phyloP scores from a whole-genome alignment of 371 early-diverging fungal species.

The Coemansia linderi region DNA sequence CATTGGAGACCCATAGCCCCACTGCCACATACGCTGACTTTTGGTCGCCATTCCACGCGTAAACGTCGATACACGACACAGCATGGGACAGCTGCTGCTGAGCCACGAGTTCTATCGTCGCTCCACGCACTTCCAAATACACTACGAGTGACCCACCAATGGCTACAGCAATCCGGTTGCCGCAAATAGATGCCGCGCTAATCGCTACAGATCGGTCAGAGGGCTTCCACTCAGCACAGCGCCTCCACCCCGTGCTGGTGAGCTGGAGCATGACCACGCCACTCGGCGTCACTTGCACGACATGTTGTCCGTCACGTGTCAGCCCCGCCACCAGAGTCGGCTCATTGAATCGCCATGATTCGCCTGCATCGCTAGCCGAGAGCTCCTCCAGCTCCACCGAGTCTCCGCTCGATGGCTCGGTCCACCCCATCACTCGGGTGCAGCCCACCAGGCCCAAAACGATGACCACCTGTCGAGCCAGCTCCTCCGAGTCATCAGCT shows the following conservation, averaged over 20 bases:
- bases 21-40: conserved; percentile 64
- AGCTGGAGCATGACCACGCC: conserved; percentile 58
- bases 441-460: conserved; percentile 56
- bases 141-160: conserved; percentile 60
- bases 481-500: conserved; percentile 13
- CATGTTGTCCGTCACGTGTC: conserved; percentile 48
- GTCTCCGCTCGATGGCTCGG: conserved; percentile 49
- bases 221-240: conserved; percentile 35
- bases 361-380: background rate
- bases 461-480: conserved; percentile 35
- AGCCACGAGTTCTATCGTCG: conserved; percentile 56
- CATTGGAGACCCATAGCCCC: conserved; percentile 75
- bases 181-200: conserved; percentile 58
- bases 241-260: conserved; percentile 32
- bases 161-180: conserved; percentile 62
- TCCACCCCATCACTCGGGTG: conserved; percentile 58
- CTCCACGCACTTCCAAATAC: conserved; percentile 61
- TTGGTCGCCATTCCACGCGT: conserved; percentile 36
- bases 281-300: conserved; percentile 66
- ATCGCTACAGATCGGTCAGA: conserved; percentile 15
- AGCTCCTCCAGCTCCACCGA: conserved; percentile 57
- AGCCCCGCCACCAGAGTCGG: conserved; percentile 57
- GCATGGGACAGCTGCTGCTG: conserved; percentile 57
- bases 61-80: conserved; percentile 76
- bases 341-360: conserved; percentile 56